A percentile compares a stretch with the other conserved stretches of the same genome.
These are phyloP conservation scores for Debaryomyces sp. DNA, from an alignment of 1,139 yeast genomes.

Conservation along the genomic window DNA sequence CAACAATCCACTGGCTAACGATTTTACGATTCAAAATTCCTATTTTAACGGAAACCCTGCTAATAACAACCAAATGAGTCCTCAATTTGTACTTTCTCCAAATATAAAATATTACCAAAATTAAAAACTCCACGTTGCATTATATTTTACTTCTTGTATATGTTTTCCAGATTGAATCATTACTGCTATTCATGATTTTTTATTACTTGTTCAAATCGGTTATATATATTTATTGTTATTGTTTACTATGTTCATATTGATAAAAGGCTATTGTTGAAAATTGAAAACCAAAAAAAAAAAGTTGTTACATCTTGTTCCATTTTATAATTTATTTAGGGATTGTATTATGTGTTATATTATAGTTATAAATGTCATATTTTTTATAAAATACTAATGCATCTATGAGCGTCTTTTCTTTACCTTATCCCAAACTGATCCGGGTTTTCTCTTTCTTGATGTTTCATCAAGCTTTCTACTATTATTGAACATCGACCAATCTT, in stretches of 20 bases:
- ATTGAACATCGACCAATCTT: slow-evolving; percentile 90
- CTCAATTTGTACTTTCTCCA: slow-evolving; percentile 8
- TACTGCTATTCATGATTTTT: neutral
- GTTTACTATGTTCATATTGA: neutral
- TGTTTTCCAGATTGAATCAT: slow-evolving; percentile 3
- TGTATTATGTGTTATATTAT: slow-evolving; percentile 6
- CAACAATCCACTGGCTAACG: slow-evolving; percentile 2
- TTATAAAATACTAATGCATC: neutral
- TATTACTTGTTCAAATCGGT: neutral
- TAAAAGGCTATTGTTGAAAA: neutral
- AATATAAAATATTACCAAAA: slow-evolving; percentile 5
- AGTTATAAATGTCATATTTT: neutral
- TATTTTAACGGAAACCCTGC: slow-evolving; percentile 1
- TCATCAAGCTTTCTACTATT: slow-evolving; percentile 53
- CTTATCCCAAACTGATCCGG: slow-evolving; percentile 75
- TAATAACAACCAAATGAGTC: slow-evolving; percentile 3
- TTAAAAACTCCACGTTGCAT: slow-evolving; percentile 3
- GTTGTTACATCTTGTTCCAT: slow-evolving; percentile 3
- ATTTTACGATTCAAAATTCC: slow-evolving; percentile 4
- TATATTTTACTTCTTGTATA: slow-evolving; percentile 6
- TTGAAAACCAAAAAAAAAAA: neutral
- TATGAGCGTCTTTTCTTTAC: slow-evolving; percentile 56
- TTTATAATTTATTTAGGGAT: slow-evolving; percentile 5
- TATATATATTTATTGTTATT: neutral
- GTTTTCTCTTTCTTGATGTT: slow-evolving; percentile 55